phyloP scores from a whole-genome alignment of 148 eudicot genomes.

The Diospyros lotus region DNA sequence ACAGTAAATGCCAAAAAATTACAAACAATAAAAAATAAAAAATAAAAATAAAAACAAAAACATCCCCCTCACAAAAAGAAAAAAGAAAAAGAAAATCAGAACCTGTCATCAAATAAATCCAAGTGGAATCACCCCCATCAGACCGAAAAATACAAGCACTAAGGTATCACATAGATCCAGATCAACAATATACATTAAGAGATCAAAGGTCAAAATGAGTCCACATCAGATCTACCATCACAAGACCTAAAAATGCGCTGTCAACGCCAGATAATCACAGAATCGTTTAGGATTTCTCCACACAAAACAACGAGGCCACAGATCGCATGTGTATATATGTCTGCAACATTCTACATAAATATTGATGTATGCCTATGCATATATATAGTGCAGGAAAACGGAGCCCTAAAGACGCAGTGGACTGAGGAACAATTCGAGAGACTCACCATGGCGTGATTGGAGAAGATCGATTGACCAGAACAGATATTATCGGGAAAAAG shows the following conservation, averaged over 20 bases:
- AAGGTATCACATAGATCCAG: neutral
- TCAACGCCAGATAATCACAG: neutral
- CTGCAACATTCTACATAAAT: too few relatives aligned
- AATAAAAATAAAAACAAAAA: neutral
- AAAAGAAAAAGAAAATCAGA: too few relatives aligned
- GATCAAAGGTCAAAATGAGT: neutral
- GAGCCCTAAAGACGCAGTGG: neutral
- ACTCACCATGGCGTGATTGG: constrained; percentile 16
- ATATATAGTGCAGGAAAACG: too few relatives aligned
- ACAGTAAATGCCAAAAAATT: neutral
- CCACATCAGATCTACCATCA: neutral
- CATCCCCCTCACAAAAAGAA: too few relatives aligned
- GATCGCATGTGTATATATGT: neutral
- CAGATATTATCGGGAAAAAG: too few relatives aligned
- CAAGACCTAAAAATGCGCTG: neutral
- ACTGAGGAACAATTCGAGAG: too few relatives aligned
- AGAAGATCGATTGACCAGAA: neutral
- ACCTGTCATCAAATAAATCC: too few relatives aligned
- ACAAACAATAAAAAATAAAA: neutral
- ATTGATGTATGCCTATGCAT: too few relatives aligned
- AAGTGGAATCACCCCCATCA: neutral
- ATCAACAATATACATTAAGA: neutral
- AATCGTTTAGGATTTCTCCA: neutral
- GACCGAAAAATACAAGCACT: neutral
- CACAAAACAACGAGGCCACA: neutral